phyloP scores from a whole-genome alignment of 345 rosid species.

The Eucalyptus curtisii region DNA sequence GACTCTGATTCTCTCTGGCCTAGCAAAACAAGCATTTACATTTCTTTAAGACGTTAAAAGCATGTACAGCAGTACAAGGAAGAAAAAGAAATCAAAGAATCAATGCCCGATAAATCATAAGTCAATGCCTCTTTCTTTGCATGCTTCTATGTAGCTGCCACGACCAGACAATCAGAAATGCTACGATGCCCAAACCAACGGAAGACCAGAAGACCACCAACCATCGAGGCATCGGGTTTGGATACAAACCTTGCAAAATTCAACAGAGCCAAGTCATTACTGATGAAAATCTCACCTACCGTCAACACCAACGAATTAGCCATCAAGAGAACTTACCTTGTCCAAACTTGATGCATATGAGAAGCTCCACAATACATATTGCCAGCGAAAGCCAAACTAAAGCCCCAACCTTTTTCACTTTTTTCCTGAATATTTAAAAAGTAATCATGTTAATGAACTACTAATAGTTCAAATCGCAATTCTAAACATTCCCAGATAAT shows the following conservation, averaged over 20 bases:
- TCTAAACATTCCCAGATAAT: background rate
- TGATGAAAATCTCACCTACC: background rate
- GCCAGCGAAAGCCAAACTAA: slow-evolving; percentile 98
- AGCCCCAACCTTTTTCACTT: slow-evolving; percentile 92
- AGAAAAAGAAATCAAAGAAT: background rate
- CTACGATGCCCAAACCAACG: slow-evolving; percentile 42
- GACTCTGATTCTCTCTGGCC: background rate
- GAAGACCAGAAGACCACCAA: slow-evolving; percentile 61
- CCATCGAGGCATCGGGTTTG: slow-evolving; percentile 77
- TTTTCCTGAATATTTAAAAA: slow-evolving; percentile 30
- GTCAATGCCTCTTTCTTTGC: slow-evolving; percentile 55
- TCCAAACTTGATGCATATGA: slow-evolving; percentile 95
- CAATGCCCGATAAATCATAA: background rate
- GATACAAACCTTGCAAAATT: slow-evolving; percentile 53
- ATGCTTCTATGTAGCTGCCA: slow-evolving; percentile 55
- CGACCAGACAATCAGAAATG: slow-evolving; percentile 62
- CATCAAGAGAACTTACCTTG: slow-evolving; percentile 29
- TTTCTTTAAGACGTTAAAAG: background rate
- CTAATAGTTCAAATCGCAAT: background rate
- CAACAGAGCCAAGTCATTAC: background rate
- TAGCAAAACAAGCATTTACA: background rate
- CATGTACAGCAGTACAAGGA: background rate
- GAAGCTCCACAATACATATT: slow-evolving; percentile 91
- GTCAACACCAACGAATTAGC: background rate
- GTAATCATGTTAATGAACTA: background rate